A percentile compares a stretch with the other conserved stretches of the same genome.
These are phyloP conservation scores for Plectosphaerella sp. DNA, from an alignment of 2,329 filamentous ascomycete species.

Conservation along the genomic window DNA sequence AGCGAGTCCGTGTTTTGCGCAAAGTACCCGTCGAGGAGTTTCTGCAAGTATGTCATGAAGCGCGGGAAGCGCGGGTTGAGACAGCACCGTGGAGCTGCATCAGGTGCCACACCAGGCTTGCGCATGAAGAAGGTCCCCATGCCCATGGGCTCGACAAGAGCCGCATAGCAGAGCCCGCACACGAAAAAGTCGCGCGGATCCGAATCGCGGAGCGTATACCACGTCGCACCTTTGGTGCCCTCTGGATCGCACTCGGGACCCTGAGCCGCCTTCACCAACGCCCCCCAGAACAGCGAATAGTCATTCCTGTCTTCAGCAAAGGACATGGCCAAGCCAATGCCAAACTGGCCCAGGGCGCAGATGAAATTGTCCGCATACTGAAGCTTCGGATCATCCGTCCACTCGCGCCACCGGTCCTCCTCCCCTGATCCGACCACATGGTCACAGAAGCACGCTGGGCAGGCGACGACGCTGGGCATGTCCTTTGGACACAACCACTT, in stretches of 20 bases:
- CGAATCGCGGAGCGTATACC: conserved; percentile 26
- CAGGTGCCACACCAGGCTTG: conserved; percentile 10
- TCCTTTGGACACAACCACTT: conserved; percentile 27
- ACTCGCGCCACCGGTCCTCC: conserved; percentile 17
- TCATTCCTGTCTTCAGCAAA: conserved; percentile 23
- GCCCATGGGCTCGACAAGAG: conserved; percentile 22
- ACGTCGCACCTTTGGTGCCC: conserved; percentile 22
- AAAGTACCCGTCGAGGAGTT: conserved; percentile 21
- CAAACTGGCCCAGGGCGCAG: conserved; percentile 25
- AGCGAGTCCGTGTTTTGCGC: conserved; percentile 19
- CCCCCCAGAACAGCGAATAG: conserved; percentile 27
- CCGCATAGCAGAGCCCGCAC: conserved; percentile 29
- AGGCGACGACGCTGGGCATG: conserved; percentile 22
- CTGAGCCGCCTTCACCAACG: conserved; percentile 17
- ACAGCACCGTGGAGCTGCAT: conserved; percentile 22
- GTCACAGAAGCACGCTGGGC: conserved; percentile 31
- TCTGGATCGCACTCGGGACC: conserved; percentile 22
- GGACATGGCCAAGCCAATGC: conserved; percentile 22
- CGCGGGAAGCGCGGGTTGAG: conserved; percentile 27
- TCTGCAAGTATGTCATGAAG: conserved; percentile 13
- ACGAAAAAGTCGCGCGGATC: conserved; percentile 26
- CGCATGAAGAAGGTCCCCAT: conserved; percentile 23
- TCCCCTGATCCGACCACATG: conserved; percentile 24
- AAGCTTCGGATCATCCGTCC: conserved; percentile 7
- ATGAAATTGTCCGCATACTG: conserved; percentile 11